Evolutionary conservation across 768 basidiomycete genomes (phyloP).

Genomic region (Fomitopsis serialis): DNA sequence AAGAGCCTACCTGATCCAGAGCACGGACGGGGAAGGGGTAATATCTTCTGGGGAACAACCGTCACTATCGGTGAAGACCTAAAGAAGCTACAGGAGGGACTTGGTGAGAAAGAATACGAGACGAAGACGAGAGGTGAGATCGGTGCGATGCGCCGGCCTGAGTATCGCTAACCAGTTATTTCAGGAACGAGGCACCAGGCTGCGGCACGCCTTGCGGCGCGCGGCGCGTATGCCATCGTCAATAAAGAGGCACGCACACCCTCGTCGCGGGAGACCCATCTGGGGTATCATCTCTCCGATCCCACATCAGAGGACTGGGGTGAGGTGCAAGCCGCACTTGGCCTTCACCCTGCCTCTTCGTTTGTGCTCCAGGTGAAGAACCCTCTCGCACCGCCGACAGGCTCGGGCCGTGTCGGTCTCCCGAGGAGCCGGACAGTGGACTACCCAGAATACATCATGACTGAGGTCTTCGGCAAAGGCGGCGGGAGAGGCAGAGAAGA

Average conservation of each 20-base stretch:
- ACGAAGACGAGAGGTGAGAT: conserved; percentile 53
- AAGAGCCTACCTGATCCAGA: conserved; percentile 51
- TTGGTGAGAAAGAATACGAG: conserved; percentile 49
- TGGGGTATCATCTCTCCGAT: conserved; percentile 58
- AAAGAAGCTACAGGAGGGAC: conserved; percentile 37
- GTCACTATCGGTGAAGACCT: conserved; percentile 48
- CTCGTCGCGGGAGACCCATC: conserved; percentile 44
- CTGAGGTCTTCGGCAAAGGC: conserved; percentile 43
- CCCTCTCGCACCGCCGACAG: conserved; percentile 40
- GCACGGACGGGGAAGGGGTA: conserved; percentile 32
- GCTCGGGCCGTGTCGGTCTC: conserved; percentile 22
- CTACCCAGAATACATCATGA: conserved; percentile 44
- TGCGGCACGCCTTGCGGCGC: conserved; percentile 46
- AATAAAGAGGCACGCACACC: conserved; percentile 40
- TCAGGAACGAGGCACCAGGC: conserved; percentile 45
- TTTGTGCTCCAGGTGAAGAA: conserved; percentile 63
- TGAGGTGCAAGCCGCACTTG: conserved; percentile 50
- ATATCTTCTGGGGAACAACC: conserved; percentile 49
- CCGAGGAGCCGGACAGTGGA: conserved; percentile 31
- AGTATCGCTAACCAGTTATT: not conserved
- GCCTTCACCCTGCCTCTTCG: conserved; percentile 45
- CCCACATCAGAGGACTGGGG: conserved; percentile 36
- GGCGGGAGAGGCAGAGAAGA: conserved; percentile 35
- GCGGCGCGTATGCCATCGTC: conserved; percentile 57
- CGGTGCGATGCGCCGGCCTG: not conserved